Evolutionary conservation across 2,329 filamentous ascomycete species (phyloP), one percentile per base, ranked within the genome.

Genomic region (Celoporthe dispersa): DNA sequence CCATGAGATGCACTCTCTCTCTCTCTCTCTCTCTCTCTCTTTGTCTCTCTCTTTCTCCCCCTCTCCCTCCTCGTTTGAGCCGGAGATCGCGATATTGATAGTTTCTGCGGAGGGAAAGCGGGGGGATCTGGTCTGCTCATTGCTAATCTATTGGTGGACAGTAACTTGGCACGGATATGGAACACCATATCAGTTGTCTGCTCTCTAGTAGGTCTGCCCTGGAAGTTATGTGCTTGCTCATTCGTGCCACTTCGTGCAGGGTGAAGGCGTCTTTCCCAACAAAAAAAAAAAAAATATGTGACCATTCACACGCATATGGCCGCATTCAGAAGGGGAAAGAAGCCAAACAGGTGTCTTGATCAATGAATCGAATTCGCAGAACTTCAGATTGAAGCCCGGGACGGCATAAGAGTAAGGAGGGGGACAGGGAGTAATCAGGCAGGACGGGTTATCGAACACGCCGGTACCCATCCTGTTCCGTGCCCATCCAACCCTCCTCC

Each of bases 361-460:
- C 53, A 57, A 19, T 57, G 22, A 64, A 65, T 68, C 55, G 62
- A 39, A 68, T 66, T 70, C 44, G 28, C 44, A 65, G 37, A 57
- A 68, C 33, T 51, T 39, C 39, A 59, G 66, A 39, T 51, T 39
- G 48, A 68, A 37, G 44, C 61, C 53, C 41, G 44, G 55, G 16
- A 44, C 41, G 22, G 19, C 59, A 31, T n/a, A 51, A 7, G 39
- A 64, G 31, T 37, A 66, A 35, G 53, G 57, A 64, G 37, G 33
- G 8, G 44, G 44, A 12, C 37, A 39, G 22, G 41, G 8, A 22
- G 44, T n/a, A n/a, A n/a, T 44, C 61, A 61, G 55, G 60, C 12
- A 67, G 57, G 51, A 61, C 28, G 16, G 35, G 63, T 31, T 14
- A 8, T 33, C 7, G 53, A 22, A 11, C 14, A 19, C 16, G 33